These are phyloP conservation scores for Hypholoma fasciculare DNA, from an alignment of 768 basidiomycete genomes.

Conservation along the genomic window DNA sequence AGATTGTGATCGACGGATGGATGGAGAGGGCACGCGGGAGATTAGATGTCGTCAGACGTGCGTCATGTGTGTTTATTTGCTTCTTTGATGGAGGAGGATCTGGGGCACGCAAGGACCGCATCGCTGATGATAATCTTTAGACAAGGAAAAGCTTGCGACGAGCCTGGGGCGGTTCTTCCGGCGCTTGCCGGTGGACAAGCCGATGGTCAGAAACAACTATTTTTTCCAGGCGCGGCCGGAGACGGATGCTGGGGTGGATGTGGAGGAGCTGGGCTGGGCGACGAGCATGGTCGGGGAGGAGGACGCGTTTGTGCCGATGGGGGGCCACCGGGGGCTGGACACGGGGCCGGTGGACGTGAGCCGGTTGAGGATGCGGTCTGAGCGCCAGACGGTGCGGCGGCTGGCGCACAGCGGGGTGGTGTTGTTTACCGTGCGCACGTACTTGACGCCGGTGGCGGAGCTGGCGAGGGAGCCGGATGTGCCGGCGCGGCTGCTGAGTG, in stretches of 20 bases:
- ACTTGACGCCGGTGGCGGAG: slow-evolving; percentile 53
- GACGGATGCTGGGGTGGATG: slow-evolving; percentile 39
- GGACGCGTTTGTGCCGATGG: slow-evolving; percentile 35
- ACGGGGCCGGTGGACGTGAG: slow-evolving; percentile 30
- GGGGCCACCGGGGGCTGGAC: slow-evolving; percentile 17
- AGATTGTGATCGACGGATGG: not conserved
- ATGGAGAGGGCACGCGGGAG: not conserved
- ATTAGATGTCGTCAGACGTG: slow-evolving; percentile 1
- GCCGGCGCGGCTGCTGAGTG: slow-evolving; percentile 61
- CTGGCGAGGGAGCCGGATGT: slow-evolving; percentile 57
- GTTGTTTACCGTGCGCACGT: slow-evolving; percentile 70
- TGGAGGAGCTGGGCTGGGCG: slow-evolving; percentile 69
- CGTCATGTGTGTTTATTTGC: not conserved
- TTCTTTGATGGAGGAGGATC: not conserved
- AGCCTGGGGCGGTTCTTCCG: slow-evolving; percentile 74
- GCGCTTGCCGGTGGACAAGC: slow-evolving; percentile 63
- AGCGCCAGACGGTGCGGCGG: slow-evolving; percentile 67
- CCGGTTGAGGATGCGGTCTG: slow-evolving; percentile 55
- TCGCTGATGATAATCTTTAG: slow-evolving; percentile 30
- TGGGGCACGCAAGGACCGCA: not conserved
- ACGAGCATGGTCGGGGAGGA: slow-evolving; percentile 55
- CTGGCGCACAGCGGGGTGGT: slow-evolving; percentile 64
- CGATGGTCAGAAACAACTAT: slow-evolving; percentile 74
- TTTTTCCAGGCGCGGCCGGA: slow-evolving; percentile 31
- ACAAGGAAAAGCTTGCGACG: slow-evolving; percentile 58